Base-by-base conservation (phyloP, 106 monocot species). In the Narthecium ossifragum region DNA sequence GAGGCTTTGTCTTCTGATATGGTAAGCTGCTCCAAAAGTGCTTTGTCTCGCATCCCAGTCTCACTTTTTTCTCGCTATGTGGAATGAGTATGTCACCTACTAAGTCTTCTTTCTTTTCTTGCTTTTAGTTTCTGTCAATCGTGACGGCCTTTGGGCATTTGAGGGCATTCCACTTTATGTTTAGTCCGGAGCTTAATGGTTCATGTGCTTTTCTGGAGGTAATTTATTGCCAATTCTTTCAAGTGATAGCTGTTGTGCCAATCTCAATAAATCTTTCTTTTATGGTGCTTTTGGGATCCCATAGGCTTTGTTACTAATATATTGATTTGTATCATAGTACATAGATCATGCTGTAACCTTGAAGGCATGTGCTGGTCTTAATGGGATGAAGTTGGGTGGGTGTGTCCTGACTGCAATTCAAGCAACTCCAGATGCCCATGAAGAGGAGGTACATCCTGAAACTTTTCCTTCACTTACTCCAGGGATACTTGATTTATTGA, bases 151-250 rank as follows among this genome's bases (percentile, higher is more conserved):
- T 86, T 67, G 98, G 98, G 6, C 38, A 30, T 46, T 61, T 98
- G 52, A 84, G 65, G 53, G 78, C 83, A 26, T 98, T 71, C 62
- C 91, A 60, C 61, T 88, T 87, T 67, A 71, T 75, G 52, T 71
- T 74, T 39, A 98, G 66, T 61, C 61, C 70, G 37, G 78, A 84
- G 54, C 68, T 91, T 14, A 70, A 85, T 53, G 75, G 69, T 43
- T 57, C 73, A 48, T 91, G 84, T 66, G 98, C 84, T 34, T 91
- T 87, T 65, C 53, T 98, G 50, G 98, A 98, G 98, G 98, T 91
- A 86, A 43, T 11, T n/a, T 55, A 14, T 18, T 55, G 14, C 11
- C 46, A 20, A 46, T 12, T 28, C 28, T 22, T 57, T 51, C 36
- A n/a, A n/a, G n/a, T n/a, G n/a, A n/a, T n/a, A n/a, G n/a, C n/a